These are phyloP conservation scores for Diaporthe ilicicola DNA, from an alignment of 2,329 filamentous ascomycete genomes.

Conservation along the genomic window DNA sequence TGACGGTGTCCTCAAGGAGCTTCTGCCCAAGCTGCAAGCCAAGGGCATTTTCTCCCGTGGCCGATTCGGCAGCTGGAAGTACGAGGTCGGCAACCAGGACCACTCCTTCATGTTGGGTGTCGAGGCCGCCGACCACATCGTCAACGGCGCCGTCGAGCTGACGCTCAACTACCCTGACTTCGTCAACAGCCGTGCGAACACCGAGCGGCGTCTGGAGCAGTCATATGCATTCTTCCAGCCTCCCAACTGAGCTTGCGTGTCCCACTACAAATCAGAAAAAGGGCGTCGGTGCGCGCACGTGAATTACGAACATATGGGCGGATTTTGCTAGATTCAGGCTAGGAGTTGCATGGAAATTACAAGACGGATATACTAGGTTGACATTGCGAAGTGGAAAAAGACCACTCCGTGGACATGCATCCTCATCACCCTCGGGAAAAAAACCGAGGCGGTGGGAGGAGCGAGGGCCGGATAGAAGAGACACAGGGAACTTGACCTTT, in stretches of 20 bases:
- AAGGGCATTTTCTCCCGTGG: constrained; percentile 95
- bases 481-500: constrained; percentile 16
- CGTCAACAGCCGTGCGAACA: constrained; percentile 81
- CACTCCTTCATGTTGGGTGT: constrained; percentile 98
- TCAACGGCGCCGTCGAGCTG: constrained; percentile 88
- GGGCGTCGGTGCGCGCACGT: not conserved
- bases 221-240: constrained; percentile 48
- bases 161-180: constrained; percentile 98
- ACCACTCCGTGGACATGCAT: constrained; percentile 3
- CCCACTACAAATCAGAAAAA: not conserved
- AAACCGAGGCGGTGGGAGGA: constrained; percentile 7
- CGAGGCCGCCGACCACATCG: constrained; percentile 89
- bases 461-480: constrained; percentile 17
- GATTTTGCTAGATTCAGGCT: constrained; percentile 33
- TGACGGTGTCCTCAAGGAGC: constrained; percentile 90
- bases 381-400: constrained; percentile 23
- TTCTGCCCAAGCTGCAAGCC: constrained; percentile 90
- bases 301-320: constrained; percentile 30
- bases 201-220: constrained; percentile 68
- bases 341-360: constrained; percentile 33
- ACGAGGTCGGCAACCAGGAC: constrained; percentile 95
- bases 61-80: constrained; percentile 97
- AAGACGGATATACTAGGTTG: constrained; percentile 28
- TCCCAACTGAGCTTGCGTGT: constrained; percentile 21
- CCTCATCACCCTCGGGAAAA: not conserved